Evolutionary conservation across 257 asterid species (phyloP), one percentile per base, ranked within the genome.

Genomic region (Solanum sitiens): DNA sequence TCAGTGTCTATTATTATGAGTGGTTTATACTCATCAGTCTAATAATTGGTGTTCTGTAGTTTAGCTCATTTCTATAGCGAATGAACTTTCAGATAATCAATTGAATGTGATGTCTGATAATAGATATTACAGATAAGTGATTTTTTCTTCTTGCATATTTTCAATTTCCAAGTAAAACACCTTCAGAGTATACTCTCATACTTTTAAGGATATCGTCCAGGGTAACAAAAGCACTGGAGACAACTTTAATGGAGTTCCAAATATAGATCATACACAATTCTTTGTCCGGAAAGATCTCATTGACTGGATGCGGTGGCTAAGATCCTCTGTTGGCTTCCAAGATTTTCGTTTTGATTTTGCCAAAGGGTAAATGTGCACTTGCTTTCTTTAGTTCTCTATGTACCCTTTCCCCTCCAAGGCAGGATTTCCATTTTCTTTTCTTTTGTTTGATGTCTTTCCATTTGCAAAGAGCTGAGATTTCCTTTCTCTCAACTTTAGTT

Each of bases 271-370:
- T 86, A 89, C 96, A 11, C 99, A 97, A 87, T 75, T 90, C 63
- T 95, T 95, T 86, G 99, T 97, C 30, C 90, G 98, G 89, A 97
- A 93, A 91, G 99, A 95, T 93, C 92, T 97, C 35, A 87, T 59
- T 37, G 90, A 89, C 70, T 97, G 99, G 99, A 97, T 95, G 40
- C 89, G 85, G 44, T 97, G 99, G 99, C 90, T 97, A 79, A 93
- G 95, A 4, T 86, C 93, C 70, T 72, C 91, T 86, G 88, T 93
- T 70, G 99, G 98, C 87, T 97, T 97, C 94, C 98, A 97, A 92
- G 99, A 97, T 92, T 95, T 95, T 86, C 98, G 99, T 61, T 97
- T 97, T 87, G 98, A 97, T 93, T 97, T 97, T 89, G 98, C 98
- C 10, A 91, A 89, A 95, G 99, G 99, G 99, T 97, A 94, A 67